phyloP scores from a whole-genome alignment of 1,139 yeast genomes.

The Saccharomyces hybrid region DNA sequence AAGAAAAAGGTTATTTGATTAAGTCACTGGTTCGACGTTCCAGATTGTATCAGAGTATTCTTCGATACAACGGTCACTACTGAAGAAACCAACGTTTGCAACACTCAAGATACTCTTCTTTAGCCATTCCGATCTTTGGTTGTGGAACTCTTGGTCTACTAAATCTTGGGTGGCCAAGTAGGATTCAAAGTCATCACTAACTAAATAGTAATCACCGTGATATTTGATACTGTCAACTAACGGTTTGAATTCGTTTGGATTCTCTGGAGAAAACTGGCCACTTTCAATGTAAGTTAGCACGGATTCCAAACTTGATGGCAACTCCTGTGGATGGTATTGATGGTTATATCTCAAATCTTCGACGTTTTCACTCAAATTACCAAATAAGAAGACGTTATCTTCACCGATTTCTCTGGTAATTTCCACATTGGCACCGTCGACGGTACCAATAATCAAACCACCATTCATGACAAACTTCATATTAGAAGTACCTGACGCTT shows the following conservation, averaged over 20 bases:
- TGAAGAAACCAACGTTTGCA: slow-evolving; percentile 91
- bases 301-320: slow-evolving; percentile 46
- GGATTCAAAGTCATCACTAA: slow-evolving; percentile 80
- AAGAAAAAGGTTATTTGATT: background rate
- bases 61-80: slow-evolving; percentile 83
- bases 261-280: slow-evolving; percentile 57
- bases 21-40: slow-evolving; percentile 70
- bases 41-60: slow-evolving; percentile 91
- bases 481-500: slow-evolving; percentile 92
- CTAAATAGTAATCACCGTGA: slow-evolving; percentile 82
- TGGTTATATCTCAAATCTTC: slow-evolving; percentile 78
- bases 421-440: slow-evolving; percentile 95
- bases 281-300: slow-evolving; percentile 65
- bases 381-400: slow-evolving; percentile 85
- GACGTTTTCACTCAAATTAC: slow-evolving; percentile 82
- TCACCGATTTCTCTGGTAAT: slow-evolving; percentile 91
- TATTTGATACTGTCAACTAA: slow-evolving; percentile 60
- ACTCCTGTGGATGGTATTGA: slow-evolving; percentile 42
- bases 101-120: slow-evolving; percentile 70
- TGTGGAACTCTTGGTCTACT: slow-evolving; percentile 64
- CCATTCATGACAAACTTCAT: slow-evolving; percentile 94
- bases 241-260: slow-evolving; percentile 56
- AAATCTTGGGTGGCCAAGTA: slow-evolving; percentile 73
- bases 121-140: slow-evolving; percentile 63
- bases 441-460: slow-evolving; percentile 90